phyloP scores from a whole-genome alignment of 1,139 yeast genomes.

The Meyerozyma guilliermondii region DNA sequence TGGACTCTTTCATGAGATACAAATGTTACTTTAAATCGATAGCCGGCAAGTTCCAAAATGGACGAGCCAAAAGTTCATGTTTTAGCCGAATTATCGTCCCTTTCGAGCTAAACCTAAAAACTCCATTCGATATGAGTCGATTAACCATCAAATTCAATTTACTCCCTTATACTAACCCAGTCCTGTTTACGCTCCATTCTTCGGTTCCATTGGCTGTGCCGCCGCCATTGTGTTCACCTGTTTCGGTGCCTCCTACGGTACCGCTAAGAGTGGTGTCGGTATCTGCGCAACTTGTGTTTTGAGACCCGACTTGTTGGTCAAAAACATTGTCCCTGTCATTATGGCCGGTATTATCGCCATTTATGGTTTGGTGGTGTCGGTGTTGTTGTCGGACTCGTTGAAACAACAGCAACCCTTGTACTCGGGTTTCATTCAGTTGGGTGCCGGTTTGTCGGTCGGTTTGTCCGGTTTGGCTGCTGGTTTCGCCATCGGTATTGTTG shows the following conservation, averaged over 20 bases:
- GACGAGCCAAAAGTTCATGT: too few relatives aligned
- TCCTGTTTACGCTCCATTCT: conserved; percentile 87
- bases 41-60: too few relatives aligned
- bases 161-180: conserved; percentile 28
- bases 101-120: too few relatives aligned
- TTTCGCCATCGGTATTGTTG: conserved; percentile 96
- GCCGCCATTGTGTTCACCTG: conserved; percentile 98
- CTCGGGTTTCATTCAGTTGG: conserved; percentile 97
- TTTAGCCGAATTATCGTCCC: too few relatives aligned
- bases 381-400: conserved; percentile 85
- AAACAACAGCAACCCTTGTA: conserved; percentile 89
- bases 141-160: not conserved
- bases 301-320: conserved; percentile 92
- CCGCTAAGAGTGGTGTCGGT: conserved; percentile 99
- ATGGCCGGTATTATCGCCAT: conserved; percentile 99
- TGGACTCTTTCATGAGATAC: too few relatives aligned
- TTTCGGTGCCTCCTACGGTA: conserved; percentile 98
- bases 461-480: conserved; percentile 97
- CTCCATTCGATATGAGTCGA: too few relatives aligned
- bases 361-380: conserved; percentile 96
- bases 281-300: conserved; percentile 97
- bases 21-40: too few relatives aligned
- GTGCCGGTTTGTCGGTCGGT: conserved; percentile 98
- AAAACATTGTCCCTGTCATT: conserved; percentile 90
- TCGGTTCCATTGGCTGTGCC: conserved; percentile 98